Base-by-base conservation (phyloP, 345 rosid species). In the Ailanthus altissimus region DNA sequence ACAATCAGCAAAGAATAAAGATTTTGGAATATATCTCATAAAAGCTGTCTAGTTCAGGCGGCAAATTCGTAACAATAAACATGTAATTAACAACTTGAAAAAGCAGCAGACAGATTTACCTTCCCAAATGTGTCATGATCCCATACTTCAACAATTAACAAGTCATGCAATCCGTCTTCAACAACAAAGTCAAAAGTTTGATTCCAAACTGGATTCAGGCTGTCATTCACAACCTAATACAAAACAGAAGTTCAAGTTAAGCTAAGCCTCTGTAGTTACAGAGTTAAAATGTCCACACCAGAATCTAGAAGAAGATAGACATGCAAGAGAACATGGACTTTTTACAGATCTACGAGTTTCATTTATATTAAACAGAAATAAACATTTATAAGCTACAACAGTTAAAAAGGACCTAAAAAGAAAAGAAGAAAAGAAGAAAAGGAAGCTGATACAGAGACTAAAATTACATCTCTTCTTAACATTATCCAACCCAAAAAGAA, bases 71-170 rank as follows among this genome's bases (percentile, higher is more conserved):
- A 62, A 36, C 16, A 62, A 2, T 36, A 2, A 62, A n/a, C 11
- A 42, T 2, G 42, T 5, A 25, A 42, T 26, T 18, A 59, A 68
- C 8, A 13, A 32, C n/a, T 53, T 25, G 58, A 73, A 49, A 71
- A 57, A 56, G 18, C 21, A 16, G 49, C 73, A 77, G 62, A 60
- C 5, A n/a, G 8, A 26, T 38, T 75, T 88, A 97, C 99, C 97
- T 97, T 97, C 80, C 99, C 98, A 79, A 94, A 97, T 57, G 99
- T 91, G 86, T 97, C 99, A 50, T 97, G 98, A 83, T 97, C 99
- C 86, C 87, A 93, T 28, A 97, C 86, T 89, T 97, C 99, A 60
- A 88, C 83, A 54, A 97, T 88, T 72, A 97, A 91, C 99, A 97
- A 91, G 63, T 97, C 99, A 74, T 97, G 99, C 57, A 94, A 85